phyloP scores from a whole-genome alignment of 73 alveolate species.

The Durusdinium trenchii region DNA sequence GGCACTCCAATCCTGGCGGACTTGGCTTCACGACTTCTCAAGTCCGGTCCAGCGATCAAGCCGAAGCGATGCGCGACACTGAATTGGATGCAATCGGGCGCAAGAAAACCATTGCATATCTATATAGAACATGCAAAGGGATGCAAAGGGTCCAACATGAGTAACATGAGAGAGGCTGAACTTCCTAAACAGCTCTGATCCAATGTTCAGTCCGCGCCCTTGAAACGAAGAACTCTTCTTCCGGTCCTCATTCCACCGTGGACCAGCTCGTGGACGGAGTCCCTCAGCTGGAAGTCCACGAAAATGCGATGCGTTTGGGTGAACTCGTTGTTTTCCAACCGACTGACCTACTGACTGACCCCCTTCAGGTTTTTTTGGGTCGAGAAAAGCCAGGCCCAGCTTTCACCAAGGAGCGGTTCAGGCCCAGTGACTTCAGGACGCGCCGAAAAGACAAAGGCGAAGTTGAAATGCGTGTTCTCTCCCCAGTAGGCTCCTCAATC shows the following conservation, averaged over 20 bases:
- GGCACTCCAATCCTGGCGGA: no score
- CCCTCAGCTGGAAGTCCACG: neutral
- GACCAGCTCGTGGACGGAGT: constrained; percentile 3
- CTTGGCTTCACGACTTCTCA: no score
- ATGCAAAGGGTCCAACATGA: neutral
- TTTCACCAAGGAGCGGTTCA: neutral
- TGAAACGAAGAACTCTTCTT: neutral
- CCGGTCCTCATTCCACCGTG: neutral
- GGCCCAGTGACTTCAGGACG: neutral
- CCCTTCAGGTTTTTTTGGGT: neutral
- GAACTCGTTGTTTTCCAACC: neutral
- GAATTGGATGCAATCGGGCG: neutral
- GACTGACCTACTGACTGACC: neutral
- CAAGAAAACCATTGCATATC: neutral
- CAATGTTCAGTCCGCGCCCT: neutral
- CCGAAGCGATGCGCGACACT: neutral
- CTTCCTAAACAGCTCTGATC: neutral
- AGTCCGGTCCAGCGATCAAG: no score
- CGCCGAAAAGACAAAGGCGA: neutral
- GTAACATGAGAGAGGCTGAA: neutral
- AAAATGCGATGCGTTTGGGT: neutral
- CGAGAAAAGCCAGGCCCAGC: neutral
- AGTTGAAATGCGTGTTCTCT: constrained; percentile 20
- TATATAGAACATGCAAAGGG: neutral
- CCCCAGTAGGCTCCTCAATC: neutral